Conservation (phyloP, 1,284 basidiomycete species). For the Fomitopsis pinicola region DNA sequence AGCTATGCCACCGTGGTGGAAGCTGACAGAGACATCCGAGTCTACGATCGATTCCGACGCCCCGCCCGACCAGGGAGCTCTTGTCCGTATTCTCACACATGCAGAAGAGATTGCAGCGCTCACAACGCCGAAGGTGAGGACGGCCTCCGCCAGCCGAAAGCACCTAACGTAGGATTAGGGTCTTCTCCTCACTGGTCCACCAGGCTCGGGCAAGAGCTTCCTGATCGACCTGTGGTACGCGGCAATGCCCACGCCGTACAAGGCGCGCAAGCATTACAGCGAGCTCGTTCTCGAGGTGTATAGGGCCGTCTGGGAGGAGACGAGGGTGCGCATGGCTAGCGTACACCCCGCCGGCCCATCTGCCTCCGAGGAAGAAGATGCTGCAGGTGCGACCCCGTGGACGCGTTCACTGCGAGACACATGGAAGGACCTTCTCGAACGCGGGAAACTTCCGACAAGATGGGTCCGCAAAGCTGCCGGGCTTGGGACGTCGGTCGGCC, state of each 20-base stretch:
- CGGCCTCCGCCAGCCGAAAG: background rate
- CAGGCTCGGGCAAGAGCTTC: slow-evolving; percentile 75
- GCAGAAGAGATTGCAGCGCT: slow-evolving; percentile 57
- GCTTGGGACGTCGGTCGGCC: slow-evolving; percentile 7
- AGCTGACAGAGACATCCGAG: slow-evolving; percentile 5
- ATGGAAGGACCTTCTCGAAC: slow-evolving; percentile 27
- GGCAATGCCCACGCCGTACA: slow-evolving; percentile 52
- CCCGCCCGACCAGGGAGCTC: slow-evolving; percentile 20
- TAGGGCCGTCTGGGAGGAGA: slow-evolving; percentile 57
- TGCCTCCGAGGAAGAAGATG: slow-evolving; percentile 12
- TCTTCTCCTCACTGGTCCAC: slow-evolving; percentile 72
- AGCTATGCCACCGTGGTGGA: slow-evolving; percentile 25
- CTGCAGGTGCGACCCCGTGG: slow-evolving; percentile 25
- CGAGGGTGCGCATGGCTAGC: slow-evolving; percentile 37
- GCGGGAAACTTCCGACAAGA: slow-evolving; percentile 37
- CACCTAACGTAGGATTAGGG: slow-evolving; percentile 39
- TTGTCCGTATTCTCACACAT: slow-evolving; percentile 52
- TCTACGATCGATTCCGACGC: slow-evolving; percentile 5
- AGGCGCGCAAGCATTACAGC: slow-evolving; percentile 65
- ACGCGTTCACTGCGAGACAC: slow-evolving; percentile 34
- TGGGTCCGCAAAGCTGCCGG: slow-evolving; percentile 26
- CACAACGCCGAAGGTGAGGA: slow-evolving; percentile 50
- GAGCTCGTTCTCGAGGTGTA: slow-evolving; percentile 69
- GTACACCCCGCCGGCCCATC: slow-evolving; percentile 3
- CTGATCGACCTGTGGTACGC: slow-evolving; percentile 66